A percentile compares a stretch with the other conserved stretches of the same genome.
Conservation (phyloP, 2,329 filamentous ascomycete genomes). For the Teratosphaeria epicoccoides region DNA sequence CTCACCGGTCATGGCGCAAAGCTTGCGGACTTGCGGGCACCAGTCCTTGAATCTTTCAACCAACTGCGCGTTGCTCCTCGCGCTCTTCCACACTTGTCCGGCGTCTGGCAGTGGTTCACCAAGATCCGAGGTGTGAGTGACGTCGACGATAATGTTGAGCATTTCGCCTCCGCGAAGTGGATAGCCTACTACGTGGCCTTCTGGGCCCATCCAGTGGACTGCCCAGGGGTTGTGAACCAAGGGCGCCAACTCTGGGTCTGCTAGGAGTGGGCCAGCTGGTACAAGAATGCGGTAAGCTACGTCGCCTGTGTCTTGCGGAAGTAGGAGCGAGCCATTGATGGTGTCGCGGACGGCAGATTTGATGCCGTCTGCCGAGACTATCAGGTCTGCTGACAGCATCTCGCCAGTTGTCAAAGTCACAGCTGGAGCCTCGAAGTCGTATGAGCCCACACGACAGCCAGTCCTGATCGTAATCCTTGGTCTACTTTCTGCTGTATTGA, state of each 20-base stretch:
- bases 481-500: conserved; percentile 7
- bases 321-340: conserved; percentile 16
- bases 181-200: conserved; percentile 25
- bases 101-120: conserved; percentile 11
- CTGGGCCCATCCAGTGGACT: conserved; percentile 24
- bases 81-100: conserved; percentile 21
- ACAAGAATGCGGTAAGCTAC: conserved; percentile 24
- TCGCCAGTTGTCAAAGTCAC: conserved; percentile 13
- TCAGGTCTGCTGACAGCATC: conserved; percentile 15
- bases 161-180: conserved; percentile 22
- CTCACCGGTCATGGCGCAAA: conserved; percentile 34
- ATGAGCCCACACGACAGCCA: conserved; percentile 14
- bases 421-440: conserved; percentile 18
- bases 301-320: conserved; percentile 23
- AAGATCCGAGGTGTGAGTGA: conserved; percentile 12
- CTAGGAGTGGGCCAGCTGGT: conserved; percentile 13
- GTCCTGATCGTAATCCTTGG: conserved; percentile 13
- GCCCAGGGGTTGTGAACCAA: conserved; percentile 21
- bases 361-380: conserved; percentile 24
- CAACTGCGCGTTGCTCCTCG: conserved; percentile 19
- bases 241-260: conserved; percentile 18
- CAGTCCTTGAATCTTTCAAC: conserved; percentile 21
- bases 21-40: conserved; percentile 21
- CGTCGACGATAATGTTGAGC: conserved; percentile 25
- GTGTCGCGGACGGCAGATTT: conserved; percentile 17